Evolutionary conservation across 179 eudicot species (phyloP).

Genomic region (Gypsophila paniculata): DNA sequence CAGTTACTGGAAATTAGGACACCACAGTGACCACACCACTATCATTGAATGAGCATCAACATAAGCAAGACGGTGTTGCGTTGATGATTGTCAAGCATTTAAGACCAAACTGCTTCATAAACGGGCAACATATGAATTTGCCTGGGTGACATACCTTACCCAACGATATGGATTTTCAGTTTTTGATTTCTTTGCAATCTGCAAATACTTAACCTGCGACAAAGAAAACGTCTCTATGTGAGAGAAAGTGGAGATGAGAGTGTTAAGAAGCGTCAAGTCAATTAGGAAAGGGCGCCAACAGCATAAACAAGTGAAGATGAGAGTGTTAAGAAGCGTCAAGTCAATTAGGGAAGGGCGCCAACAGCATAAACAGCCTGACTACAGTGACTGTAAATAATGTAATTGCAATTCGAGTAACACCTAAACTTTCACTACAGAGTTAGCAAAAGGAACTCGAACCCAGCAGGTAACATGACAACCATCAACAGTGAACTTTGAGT

Average conservation of each 20-base stretch:
- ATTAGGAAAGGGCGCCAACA: neutral
- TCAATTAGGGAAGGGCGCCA: neutral
- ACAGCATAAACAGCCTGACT: neutral
- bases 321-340: neutral
- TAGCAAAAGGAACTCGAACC: neutral
- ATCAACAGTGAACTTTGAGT: neutral
- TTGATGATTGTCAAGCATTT: neutral
- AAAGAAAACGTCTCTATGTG: conserved; percentile 5
- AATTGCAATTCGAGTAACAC: neutral
- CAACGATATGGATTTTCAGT: conserved; percentile 85
- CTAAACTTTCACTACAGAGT: neutral
- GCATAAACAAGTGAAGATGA: neutral
- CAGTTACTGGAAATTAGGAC: neutral
- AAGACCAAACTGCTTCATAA: conserved; percentile 29
- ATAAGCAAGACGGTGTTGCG: neutral
- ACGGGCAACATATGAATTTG: conserved; percentile 94
- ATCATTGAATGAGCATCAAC: neutral
- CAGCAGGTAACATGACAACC: neutral
- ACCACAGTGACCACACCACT: neutral
- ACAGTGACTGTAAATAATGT: neutral
- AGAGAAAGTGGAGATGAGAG: neutral
- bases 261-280: neutral
- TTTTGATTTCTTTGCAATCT: conserved; percentile 80
- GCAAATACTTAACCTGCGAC: conserved; percentile 82
- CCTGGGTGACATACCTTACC: conserved; percentile 94